phyloP scores from a whole-genome alignment of 2,329 filamentous ascomycete species.

The Aspergillus sojae region DNA sequence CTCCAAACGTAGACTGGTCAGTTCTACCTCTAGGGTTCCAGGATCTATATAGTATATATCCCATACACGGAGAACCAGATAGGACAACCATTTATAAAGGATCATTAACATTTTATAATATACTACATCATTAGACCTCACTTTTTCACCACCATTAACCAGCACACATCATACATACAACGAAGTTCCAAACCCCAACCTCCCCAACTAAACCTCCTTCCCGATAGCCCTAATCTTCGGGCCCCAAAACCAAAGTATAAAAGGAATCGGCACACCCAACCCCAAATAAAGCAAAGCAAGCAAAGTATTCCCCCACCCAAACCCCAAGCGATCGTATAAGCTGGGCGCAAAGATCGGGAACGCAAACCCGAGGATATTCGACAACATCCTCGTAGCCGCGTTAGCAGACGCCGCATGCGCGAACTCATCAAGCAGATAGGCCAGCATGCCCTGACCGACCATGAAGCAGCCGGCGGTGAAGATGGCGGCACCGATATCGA shows the following conservation, averaged over 20 bases:
- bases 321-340: background rate
- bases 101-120: background rate
- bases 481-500: background rate
- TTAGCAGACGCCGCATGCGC: background rate
- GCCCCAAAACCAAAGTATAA: slow-evolving; percentile 1
- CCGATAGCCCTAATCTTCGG: background rate
- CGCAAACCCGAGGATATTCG: background rate
- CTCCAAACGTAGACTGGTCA: background rate
- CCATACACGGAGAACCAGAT: background rate
- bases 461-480: slow-evolving; percentile 2
- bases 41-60: background rate
- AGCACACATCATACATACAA: background rate
- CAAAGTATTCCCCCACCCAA: background rate
- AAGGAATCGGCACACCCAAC: background rate
- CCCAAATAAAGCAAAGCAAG: background rate
- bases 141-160: background rate
- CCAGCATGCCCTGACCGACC: slow-evolving; percentile 2
- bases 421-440: background rate
- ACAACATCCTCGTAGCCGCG: background rate
- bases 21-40: background rate
- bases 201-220: background rate
- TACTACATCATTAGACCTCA: too few relatives aligned
- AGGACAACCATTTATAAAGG: background rate
- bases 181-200: background rate
- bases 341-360: background rate